Conservation (phyloP, 768 basidiomycete species). For the Mycena vulgaris region DNA sequence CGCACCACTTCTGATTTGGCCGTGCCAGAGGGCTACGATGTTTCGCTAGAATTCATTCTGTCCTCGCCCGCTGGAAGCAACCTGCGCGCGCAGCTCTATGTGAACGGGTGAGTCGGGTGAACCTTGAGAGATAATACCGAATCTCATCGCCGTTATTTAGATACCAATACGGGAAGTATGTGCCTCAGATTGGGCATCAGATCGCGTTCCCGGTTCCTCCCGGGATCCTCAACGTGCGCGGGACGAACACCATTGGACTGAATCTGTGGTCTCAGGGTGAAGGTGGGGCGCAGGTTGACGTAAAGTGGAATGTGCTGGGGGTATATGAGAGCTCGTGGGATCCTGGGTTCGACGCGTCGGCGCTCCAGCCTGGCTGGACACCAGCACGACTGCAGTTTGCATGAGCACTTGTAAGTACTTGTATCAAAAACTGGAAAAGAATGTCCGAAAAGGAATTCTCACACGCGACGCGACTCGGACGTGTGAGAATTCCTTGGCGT, state of each 20-base stretch:
- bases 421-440: no score
- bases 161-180: conserved; percentile 34
- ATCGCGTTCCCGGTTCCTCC: conserved; percentile 37
- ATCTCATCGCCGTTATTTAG: not conserved
- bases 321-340: conserved; percentile 32
- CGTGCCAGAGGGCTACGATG: conserved; percentile 62
- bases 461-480: not conserved
- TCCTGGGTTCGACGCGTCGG: conserved; percentile 31
- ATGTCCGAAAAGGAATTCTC: no score
- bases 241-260: conserved; percentile 32
- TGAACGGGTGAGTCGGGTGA: conserved; percentile 30
- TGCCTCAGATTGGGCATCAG: conserved; percentile 34
- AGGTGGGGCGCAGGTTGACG: conserved; percentile 25
- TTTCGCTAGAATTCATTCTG: conserved; percentile 37
- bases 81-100: conserved; percentile 32
- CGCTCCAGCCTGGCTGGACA: conserved; percentile 36
- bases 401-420: not conserved
- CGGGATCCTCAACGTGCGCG: conserved; percentile 34
- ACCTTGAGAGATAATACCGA: not conserved
- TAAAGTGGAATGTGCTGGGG: conserved; percentile 32
- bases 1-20: conserved; percentile 65
- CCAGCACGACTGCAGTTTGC: conserved; percentile 24
- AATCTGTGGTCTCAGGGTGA: conserved; percentile 34
- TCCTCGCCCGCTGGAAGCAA: conserved; percentile 17
- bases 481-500: not conserved